Evolutionary conservation across 805 yeast species (phyloP).

Genomic region (Myxozyma geophila): DNA sequence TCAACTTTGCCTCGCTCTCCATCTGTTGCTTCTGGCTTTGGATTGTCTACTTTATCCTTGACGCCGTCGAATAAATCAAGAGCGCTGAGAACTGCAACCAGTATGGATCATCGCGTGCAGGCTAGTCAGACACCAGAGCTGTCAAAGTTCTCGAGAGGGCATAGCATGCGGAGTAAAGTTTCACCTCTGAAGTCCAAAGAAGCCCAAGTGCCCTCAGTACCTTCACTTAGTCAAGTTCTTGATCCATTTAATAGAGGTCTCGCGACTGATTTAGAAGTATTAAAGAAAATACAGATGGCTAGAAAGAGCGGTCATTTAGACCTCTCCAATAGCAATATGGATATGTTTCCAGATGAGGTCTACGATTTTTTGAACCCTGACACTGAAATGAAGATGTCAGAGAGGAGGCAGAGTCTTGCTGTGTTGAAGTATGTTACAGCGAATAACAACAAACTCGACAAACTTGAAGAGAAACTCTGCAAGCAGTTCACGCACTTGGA

Average conservation of each 20-base stretch:
- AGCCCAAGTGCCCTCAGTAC: neutral
- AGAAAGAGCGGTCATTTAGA: conserved; percentile 17
- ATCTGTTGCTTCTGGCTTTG: neutral
- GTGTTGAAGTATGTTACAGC: conserved; percentile 18
- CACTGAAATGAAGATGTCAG: neutral
- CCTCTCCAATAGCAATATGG: conserved; percentile 7
- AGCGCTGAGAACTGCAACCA: neutral
- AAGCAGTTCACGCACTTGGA: conserved; percentile 11
- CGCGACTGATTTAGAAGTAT: neutral
- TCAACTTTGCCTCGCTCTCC: neutral
- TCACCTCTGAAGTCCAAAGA: neutral
- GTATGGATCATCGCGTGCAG: neutral
- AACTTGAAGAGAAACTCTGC: conserved; percentile 17
- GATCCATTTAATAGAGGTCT: conserved; percentile 14
- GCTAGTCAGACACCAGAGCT: neutral
- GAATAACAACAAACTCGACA: conserved; percentile 17
- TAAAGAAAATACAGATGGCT: conserved; percentile 15
- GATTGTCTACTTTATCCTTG: neutral
- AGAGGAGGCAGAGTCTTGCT: neutral
- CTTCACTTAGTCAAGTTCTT: neutral
- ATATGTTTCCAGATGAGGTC: conserved; percentile 23
- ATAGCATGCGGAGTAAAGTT: neutral
- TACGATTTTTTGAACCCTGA: conserved; percentile 16
- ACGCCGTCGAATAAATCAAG: neutral
- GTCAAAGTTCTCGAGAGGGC: neutral